Evolutionary conservation across 2,329 filamentous ascomycete species (phyloP), one percentile per base, ranked within the genome.

Genomic region (Ceratocystis lukuohia): DNA sequence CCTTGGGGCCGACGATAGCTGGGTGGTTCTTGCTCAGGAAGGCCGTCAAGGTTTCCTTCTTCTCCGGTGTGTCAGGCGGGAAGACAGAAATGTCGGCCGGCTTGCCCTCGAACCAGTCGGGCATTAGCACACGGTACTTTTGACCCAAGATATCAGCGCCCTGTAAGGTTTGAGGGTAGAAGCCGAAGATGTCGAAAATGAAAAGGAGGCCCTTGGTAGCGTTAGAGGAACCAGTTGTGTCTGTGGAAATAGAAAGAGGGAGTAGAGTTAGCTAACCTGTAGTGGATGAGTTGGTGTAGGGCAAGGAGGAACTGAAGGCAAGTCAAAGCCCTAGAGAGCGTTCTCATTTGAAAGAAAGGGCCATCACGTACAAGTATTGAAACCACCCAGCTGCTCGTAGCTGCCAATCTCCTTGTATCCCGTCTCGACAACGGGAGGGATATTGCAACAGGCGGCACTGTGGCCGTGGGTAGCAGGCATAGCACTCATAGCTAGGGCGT

Each of bases 41-140:
- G 3, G 74, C 76, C 33, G 77, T 77, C 2, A 88, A 77, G 30
- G 77, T 78, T 74, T 82, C 77, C 73, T 83, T 75, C 76, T 89
- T 87, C 71, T 89, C 85, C 4, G 82, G 76, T 5, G 76, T 88
- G 75, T 85, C 75, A 28, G 86, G 82, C 1, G 87, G 87, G 73
- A 84, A 84, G 82, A 81, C 76, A 72, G 78, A 78, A 74, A 85
- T 80, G 62, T 78, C 76, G 71, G 76, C 77, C 1, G 89, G 88
- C 70, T 83, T 80, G 74, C 89, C 91, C 68, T 88, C 82, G 79
- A 96, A 96, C 81, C 89, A 93, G 77, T 96, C 92, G 33, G 92
- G 92, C 69, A 96, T 92, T 77, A 92, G 91, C 70, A 96, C 89
- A 71, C 85, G 86, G 79, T 95, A 94, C 72, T 88, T 84, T 76